Evolutionary conservation across 2,329 filamentous ascomycete species (phyloP).

Genomic region (Tetracladium maxilliforme): DNA sequence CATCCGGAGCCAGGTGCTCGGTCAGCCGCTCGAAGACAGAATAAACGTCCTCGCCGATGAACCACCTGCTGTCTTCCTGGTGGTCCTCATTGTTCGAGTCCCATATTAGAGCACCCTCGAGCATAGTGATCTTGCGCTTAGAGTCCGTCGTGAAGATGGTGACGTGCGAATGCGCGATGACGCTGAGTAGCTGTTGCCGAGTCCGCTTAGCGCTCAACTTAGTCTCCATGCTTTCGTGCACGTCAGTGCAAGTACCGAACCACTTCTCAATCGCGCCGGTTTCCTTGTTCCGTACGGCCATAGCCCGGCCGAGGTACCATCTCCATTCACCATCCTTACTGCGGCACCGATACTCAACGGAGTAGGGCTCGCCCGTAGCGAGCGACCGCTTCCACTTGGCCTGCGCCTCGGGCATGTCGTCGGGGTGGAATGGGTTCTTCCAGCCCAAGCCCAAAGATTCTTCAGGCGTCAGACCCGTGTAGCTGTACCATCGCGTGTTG

Average conservation of each 20-base stretch:
- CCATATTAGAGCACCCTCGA: conserved; percentile 54
- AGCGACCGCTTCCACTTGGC: conserved; percentile 48
- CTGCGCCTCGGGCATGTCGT: conserved; percentile 44
- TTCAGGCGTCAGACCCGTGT: conserved; percentile 51
- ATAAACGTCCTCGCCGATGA: conserved; percentile 46
- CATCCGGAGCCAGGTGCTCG: conserved; percentile 1
- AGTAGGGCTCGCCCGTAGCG: conserved; percentile 52
- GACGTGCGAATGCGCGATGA: conserved; percentile 61
- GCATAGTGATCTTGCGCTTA: conserved; percentile 45
- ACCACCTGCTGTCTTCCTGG: conserved; percentile 23
- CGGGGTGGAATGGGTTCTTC: conserved; percentile 51
- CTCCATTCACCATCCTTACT: conserved; percentile 56
- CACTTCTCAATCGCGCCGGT: conserved; percentile 60
- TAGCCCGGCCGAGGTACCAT: conserved; percentile 64
- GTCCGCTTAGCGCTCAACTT: conserved; percentile 51
- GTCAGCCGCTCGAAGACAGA: conserved; percentile 43
- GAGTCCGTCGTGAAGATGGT: conserved; percentile 61
- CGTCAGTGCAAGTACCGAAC: conserved; percentile 71
- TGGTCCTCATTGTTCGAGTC: conserved; percentile 14
- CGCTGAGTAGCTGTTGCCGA: conserved; percentile 55
- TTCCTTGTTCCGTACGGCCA: conserved; percentile 51
- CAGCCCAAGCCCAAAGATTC: conserved; percentile 48
- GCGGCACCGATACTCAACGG: conserved; percentile 55
- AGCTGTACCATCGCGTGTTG: conserved; percentile 66
- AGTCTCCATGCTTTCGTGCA: conserved; percentile 58